Conservation (phyloP, 2,329 filamentous ascomycete genomes). For the Thermochaetoides dissita region DNA sequence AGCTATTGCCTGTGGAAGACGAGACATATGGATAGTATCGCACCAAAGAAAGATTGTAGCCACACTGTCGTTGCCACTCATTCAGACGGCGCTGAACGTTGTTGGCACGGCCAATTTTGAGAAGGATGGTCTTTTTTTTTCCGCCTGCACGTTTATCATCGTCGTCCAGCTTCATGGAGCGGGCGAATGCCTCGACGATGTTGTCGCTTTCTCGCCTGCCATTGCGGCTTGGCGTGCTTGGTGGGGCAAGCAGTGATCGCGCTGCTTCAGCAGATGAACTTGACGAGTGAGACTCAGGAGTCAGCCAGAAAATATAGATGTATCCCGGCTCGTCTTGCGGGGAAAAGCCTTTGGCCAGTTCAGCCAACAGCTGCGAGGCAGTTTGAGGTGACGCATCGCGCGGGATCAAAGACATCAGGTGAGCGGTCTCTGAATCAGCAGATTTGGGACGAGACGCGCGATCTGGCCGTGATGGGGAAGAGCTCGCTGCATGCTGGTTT, state of each 20-base stretch:
- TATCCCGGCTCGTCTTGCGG: constrained; percentile 69
- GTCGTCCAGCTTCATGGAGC: constrained; percentile 1
- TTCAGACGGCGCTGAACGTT: constrained; percentile 87
- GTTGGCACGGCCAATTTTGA: constrained; percentile 53
- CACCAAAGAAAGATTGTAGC: constrained; percentile 73
- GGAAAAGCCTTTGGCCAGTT: constrained; percentile 64
- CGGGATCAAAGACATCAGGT: constrained; percentile 44
- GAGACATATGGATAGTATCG: constrained; percentile 79
- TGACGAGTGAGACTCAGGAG: constrained; percentile 44
- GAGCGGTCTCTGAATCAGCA: too few relatives aligned
- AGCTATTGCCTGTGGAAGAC: constrained; percentile 19
- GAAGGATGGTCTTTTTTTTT: constrained; percentile 46
- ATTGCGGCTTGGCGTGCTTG: constrained; percentile 24
- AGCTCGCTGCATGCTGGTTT: constrained; percentile 18
- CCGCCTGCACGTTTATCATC: constrained; percentile 3
- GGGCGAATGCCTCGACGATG: constrained; percentile 33
- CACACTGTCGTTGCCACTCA: constrained; percentile 88
- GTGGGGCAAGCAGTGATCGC: constrained; percentile 42
- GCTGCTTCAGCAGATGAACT: constrained; percentile 44
- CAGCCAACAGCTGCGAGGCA: constrained; percentile 56
- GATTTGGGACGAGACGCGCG: constrained; percentile 10
- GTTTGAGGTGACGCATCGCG: constrained; percentile 50
- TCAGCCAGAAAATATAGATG: constrained; percentile 99
- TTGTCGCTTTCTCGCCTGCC: constrained; percentile 41
- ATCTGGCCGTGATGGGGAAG: constrained; percentile 17